Evolutionary conservation across 345 rosid species (phyloP), one percentile per base, ranked within the genome.

Genomic region (Ricinus communis): DNA sequence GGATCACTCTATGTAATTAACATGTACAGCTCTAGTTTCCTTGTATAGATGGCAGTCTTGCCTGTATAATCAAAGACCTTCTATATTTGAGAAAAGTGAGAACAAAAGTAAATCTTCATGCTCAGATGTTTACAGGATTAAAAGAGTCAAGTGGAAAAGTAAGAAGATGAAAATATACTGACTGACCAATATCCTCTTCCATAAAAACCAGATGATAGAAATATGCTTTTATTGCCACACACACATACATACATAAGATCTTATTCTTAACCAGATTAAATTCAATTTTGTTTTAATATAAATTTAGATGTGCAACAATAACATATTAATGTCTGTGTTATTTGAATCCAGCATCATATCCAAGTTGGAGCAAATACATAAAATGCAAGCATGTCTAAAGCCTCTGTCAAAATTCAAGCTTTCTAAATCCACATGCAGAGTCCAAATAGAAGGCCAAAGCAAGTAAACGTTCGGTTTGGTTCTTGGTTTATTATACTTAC

Each of bases 401-500:
- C 43, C 46, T 13, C 8, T 6, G 13, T 43, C 2, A 7, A 43
- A 19, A 14, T 5, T 63, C 22, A 64, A 46, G n/a, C 31, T 59
- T 59, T 64, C 68, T 5, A 64, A 27, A 45, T 24, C 24, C 55
- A 64, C 27, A 64, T 46, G 55, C 40, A 64, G 5, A 22, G 11
- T 16, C 36, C 53, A 24, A 45, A 25, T 6, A 28, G 6, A 27
- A n/a, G 63, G 41, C 13, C 18, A n/a, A 45, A 0, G 56, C 28
- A 57, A 69, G 27, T 55, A 62, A 62, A 50, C 13, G 40, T 36
- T 38, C 49, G 36, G 33, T 22, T 22, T 5, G 12, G 36, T 31
- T 19, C 3, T 72, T 45, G 14, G 36, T 62, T 60, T 70, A 33
- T n/a, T 46, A 50, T 60, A 74, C 98, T 77, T 70, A 94, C 98